phyloP scores from a whole-genome alignment of 768 basidiomycete genomes.

The Coprinopsis cinerea region DNA sequence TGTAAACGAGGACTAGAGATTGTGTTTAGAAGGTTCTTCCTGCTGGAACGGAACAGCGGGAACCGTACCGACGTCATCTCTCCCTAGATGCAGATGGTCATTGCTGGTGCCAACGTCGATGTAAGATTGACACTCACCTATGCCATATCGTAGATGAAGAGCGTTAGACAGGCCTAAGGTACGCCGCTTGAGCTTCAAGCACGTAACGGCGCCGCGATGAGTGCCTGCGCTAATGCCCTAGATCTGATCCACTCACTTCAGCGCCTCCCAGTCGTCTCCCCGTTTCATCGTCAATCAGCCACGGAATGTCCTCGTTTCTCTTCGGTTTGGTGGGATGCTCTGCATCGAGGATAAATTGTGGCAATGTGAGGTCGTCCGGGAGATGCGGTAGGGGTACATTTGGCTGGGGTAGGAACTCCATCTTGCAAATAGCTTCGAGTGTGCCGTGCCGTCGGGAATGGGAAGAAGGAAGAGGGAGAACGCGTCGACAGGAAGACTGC shows the following conservation, averaged over 20 bases:
- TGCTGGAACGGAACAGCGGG: too few species aligned
- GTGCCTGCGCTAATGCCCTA: neutral
- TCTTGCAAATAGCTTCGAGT: neutral
- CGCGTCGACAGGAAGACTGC: too few species aligned
- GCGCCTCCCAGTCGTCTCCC: constrained; percentile 32
- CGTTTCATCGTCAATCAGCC: constrained; percentile 47
- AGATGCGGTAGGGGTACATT: constrained; percentile 29
- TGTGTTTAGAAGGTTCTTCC: neutral
- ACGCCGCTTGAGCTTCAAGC: constrained; percentile 36
- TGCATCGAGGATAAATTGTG: constrained; percentile 48
- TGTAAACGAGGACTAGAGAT: constrained; percentile 51
- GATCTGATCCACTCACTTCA: constrained; percentile 28
- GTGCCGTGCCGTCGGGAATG: too few species aligned
- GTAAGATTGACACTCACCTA: constrained; percentile 28
- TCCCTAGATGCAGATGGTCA: constrained; percentile 23
- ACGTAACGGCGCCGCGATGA: neutral
- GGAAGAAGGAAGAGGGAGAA: too few species aligned
- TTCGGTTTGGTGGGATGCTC: constrained; percentile 36
- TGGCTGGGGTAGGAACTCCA: constrained; percentile 3
- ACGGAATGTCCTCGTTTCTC: constrained; percentile 28
- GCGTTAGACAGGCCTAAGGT: constrained; percentile 44
- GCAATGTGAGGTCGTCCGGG: constrained; percentile 46
- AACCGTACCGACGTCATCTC: constrained; percentile 45
- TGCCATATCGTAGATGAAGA: constrained; percentile 33
- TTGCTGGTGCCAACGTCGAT: neutral